These are phyloP conservation scores for Sophora flavescens DNA, from an alignment of 306 rosid genomes.

Conservation along the genomic window DNA sequence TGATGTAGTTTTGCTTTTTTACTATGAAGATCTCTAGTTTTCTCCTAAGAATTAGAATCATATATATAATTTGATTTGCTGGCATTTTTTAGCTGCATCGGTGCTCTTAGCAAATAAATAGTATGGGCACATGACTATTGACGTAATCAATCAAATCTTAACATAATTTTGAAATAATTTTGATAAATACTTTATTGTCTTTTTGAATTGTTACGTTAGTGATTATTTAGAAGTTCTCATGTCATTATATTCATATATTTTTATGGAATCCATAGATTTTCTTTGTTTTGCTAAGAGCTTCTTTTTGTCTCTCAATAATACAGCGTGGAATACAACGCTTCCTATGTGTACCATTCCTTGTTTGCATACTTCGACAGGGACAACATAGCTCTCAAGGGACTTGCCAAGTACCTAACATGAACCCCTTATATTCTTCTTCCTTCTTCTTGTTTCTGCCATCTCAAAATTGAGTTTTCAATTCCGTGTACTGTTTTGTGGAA, in stretches of 20 bases:
- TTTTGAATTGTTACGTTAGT: no score
- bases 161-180: no score
- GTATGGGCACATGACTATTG: no score
- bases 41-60: neutral
- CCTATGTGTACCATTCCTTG: conserved; percentile 68
- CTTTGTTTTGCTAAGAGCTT: neutral
- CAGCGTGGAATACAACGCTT: conserved; percentile 70
- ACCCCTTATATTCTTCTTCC: neutral
- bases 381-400: conserved; percentile 63
- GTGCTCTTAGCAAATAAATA: no score
- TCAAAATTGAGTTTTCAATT: neutral
- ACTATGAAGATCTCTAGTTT: conserved; percentile 14
- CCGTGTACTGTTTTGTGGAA: neutral
- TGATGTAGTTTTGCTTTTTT: neutral
- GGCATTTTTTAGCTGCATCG: no score
- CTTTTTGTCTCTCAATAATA: neutral
- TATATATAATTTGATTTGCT: no score
- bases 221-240: no score
- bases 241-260: neutral
- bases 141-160: no score
- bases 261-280: no score
- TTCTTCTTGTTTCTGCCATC: neutral
- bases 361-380: conserved; percentile 71
- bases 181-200: no score
- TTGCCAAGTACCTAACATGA: conserved; percentile 51